Percentiles rank a stretch among this genome's conserved stretches.
Evolutionary conservation across 1,284 basidiomycete species (phyloP).

Genomic region (Ganoderma lingzhi): DNA sequence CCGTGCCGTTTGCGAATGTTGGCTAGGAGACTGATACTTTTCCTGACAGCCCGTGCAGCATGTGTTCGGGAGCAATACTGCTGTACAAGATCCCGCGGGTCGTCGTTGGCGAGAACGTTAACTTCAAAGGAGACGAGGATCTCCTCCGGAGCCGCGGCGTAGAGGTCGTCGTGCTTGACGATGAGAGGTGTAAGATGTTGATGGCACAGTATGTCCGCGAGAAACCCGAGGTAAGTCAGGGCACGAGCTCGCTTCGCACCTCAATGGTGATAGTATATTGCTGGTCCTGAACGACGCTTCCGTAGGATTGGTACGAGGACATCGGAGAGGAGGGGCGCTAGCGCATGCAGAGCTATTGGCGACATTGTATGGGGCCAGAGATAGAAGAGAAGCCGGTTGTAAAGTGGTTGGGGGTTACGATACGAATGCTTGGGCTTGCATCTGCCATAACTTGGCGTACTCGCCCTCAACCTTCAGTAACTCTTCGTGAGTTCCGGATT

Average conservation of each 20-base stretch:
- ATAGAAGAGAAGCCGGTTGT: neutral
- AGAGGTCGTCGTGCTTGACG: conserved; percentile 58
- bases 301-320: conserved; percentile 65
- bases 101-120: conserved; percentile 66
- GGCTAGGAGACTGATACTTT: neutral
- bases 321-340: conserved; percentile 50
- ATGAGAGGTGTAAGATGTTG: conserved; percentile 45
- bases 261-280: neutral
- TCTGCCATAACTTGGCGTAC: conserved; percentile 61
- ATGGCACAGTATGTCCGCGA: conserved; percentile 32
- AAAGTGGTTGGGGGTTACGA: conserved; percentile 9
- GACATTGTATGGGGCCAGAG: neutral
- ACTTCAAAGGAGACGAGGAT: conserved; percentile 58
- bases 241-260: conserved; percentile 22
- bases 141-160: conserved; percentile 57
- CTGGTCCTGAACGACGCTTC: neutral
- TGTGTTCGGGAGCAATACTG: conserved; percentile 69
- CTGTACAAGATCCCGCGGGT: conserved; percentile 67
- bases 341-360: neutral
- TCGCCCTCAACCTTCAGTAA: conserved; percentile 55
- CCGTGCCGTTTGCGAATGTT: neutral
- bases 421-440: conserved; percentile 63
- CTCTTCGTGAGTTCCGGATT: conserved; percentile 60
- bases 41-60: conserved; percentile 59
- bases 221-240: conserved; percentile 51